Conservation (phyloP, 2,329 filamentous ascomycete species). For the Leptosphaerulina australis region DNA sequence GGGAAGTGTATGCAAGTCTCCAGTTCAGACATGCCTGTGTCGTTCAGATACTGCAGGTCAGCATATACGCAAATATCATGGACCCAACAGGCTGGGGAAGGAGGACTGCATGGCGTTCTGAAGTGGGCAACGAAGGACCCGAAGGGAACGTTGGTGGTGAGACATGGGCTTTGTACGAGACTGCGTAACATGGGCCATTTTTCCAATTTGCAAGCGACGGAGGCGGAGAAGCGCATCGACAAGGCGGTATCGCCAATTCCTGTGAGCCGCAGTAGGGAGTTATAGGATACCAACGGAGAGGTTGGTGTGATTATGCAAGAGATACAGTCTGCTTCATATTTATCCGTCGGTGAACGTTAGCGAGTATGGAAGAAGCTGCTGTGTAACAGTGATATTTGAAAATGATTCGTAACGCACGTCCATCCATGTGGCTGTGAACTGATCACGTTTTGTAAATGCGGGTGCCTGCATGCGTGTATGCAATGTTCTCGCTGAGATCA, state of each 20-base stretch:
- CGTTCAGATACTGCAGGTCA: constrained; percentile 20
- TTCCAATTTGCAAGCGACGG: constrained; percentile 13
- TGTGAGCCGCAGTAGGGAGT: not conserved
- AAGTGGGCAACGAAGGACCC: constrained; percentile 5
- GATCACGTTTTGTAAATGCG: constrained; percentile 20
- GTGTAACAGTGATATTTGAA: constrained; percentile 10
- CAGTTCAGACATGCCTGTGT: constrained; percentile 5
- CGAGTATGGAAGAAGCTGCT: constrained; percentile 8
- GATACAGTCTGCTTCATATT: constrained; percentile 10
- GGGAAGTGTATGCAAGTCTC: constrained; percentile 11
- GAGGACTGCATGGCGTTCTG: constrained; percentile 23
- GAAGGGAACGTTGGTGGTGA: constrained; percentile 9
- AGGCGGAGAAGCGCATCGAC: not conserved
- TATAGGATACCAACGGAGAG: not conserved
- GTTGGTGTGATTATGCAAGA: constrained; percentile 7
- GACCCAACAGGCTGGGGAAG: constrained; percentile 10
- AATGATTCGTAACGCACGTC: constrained; percentile 17
- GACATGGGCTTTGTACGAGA: constrained; percentile 16
- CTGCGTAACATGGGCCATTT: constrained; percentile 7
- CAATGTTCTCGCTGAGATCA: constrained; percentile 20
- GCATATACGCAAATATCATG: constrained; percentile 13
- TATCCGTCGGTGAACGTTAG: constrained; percentile 2
- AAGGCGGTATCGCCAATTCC: not conserved
- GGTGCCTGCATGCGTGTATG: constrained; percentile 22
- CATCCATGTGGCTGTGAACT: constrained; percentile 16